Conservation (phyloP, 257 asterid species). For the Solanum pennellii region DNA sequence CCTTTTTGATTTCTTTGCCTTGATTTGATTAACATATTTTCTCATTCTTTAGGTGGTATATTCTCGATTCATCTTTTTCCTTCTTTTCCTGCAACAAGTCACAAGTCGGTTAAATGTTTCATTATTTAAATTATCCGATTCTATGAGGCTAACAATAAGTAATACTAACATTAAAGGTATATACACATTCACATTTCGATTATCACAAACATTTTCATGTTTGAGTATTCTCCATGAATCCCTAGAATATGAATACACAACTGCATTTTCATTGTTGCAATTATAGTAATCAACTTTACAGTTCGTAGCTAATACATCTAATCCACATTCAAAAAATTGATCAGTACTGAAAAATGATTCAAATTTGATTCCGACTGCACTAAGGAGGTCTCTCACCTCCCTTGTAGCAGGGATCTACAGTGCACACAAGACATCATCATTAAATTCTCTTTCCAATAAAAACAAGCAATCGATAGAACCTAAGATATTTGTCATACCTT, state of each 20-base stretch:
- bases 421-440: not conserved
- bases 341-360: not conserved
- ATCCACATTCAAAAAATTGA: not conserved
- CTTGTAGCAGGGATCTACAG: not conserved
- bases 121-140: too few species aligned
- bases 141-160: not conserved
- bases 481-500: not conserved
- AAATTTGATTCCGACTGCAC: not conserved
- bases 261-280: not conserved
- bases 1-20: too few species aligned
- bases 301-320: not conserved
- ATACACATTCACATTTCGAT: not conserved
- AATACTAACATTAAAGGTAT: not conserved
- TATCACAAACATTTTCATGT: not conserved
- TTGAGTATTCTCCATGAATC: not conserved
- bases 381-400: not conserved
- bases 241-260: not conserved
- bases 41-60: too few species aligned
- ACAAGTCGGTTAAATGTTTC: too few species aligned
- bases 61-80: too few species aligned
- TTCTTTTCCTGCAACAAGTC: too few species aligned
- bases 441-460: not conserved
- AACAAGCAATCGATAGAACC: not conserved
- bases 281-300: not conserved
- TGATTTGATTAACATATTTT: too few species aligned